These are phyloP conservation scores for Sporothrix schenckii DNA, from an alignment of 2,329 filamentous ascomycete species.

Conservation along the genomic window DNA sequence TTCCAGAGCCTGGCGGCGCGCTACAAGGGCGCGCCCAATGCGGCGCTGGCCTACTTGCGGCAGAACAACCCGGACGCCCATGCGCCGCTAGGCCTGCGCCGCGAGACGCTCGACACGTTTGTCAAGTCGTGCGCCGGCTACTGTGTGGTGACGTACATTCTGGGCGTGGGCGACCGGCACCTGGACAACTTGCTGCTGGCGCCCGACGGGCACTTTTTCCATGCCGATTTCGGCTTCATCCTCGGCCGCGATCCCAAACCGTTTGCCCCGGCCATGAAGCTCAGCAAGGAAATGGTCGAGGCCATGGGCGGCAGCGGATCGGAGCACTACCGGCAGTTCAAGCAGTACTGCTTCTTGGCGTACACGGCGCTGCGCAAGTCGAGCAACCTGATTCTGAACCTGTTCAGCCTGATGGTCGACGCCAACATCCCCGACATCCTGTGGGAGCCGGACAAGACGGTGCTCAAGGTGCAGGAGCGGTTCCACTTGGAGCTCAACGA, in stretches of 20 bases:
- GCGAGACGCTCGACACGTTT: slow-evolving; percentile 92
- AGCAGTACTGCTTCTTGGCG: slow-evolving; percentile 93
- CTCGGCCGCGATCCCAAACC: slow-evolving; percentile 96
- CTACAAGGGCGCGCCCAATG: slow-evolving; percentile 66
- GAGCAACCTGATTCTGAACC: slow-evolving; percentile 86
- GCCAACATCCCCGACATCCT: slow-evolving; percentile 96
- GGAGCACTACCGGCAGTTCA: slow-evolving; percentile 83
- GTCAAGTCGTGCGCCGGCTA: slow-evolving; percentile 96
- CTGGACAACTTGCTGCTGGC: slow-evolving; percentile 91
- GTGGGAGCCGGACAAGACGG: slow-evolving; percentile 88
- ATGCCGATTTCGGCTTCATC: slow-evolving; percentile 98
- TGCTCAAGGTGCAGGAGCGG: slow-evolving; percentile 90
- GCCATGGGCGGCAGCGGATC: slow-evolving; percentile 89
- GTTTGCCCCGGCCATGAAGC: slow-evolving; percentile 95
- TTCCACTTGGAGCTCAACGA: slow-evolving; percentile 91
- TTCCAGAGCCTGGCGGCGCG: slow-evolving; percentile 82
- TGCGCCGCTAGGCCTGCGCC: slow-evolving; percentile 81
- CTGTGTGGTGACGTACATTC: slow-evolving; percentile 96
- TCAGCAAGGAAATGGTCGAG: slow-evolving; percentile 97
- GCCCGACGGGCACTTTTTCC: slow-evolving; percentile 93
- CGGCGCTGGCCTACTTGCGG: slow-evolving; percentile 79
- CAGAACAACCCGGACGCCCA: slow-evolving; percentile 85
- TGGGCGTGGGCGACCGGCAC: slow-evolving; percentile 94
- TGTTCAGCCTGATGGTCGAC: slow-evolving; percentile 96
- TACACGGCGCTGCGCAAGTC: slow-evolving; percentile 90